Evolutionary conservation across 495 filamentous ascomycete species (phyloP).

Genomic region (Chlorociboria aeruginascens): DNA sequence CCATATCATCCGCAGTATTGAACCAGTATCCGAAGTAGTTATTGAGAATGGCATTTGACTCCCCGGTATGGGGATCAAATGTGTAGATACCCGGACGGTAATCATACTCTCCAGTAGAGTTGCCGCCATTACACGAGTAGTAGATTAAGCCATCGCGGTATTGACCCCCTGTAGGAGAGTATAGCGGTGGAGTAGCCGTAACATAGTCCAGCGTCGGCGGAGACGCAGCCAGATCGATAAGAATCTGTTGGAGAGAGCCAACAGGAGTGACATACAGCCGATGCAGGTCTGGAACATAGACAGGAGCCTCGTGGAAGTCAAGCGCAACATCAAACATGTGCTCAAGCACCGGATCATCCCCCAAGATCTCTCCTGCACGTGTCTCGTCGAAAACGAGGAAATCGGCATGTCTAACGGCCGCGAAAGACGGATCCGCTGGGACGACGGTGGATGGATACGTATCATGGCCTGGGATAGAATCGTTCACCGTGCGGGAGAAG

Average conservation of each 20-base stretch:
- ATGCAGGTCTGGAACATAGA: conserved; percentile 28
- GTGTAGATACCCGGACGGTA: conserved; percentile 15
- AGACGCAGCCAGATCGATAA: conserved; percentile 25
- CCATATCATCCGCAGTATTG: conserved; percentile 22
- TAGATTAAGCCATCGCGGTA: conserved; percentile 22
- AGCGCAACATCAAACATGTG: conserved; percentile 11
- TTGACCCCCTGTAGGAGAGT: conserved; percentile 23
- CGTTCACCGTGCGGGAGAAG: no score
- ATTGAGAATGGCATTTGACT: conserved; percentile 21
- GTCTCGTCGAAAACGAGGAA: conserved; percentile 28
- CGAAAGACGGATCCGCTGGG: conserved; percentile 15
- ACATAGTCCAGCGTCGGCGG: conserved; percentile 25
- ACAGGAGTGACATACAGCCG: conserved; percentile 1
- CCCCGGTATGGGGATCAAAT: conserved; percentile 22
- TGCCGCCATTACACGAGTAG: conserved; percentile 19
- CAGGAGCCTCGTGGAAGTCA: conserved; percentile 30
- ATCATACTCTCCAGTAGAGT: conserved; percentile 1
- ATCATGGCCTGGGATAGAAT: no score
- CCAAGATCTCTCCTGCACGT: conserved; percentile 25
- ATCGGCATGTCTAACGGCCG: conserved; percentile 19
- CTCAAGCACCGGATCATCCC: conserved; percentile 1
- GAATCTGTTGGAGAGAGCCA: conserved; percentile 19
- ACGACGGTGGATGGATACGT: background rate
- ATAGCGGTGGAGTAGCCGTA: conserved; percentile 25
- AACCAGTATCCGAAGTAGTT: conserved; percentile 28